Base-by-base conservation (phyloP, 1,284 basidiomycete genomes). In the Sporisorium sorghi region DNA sequence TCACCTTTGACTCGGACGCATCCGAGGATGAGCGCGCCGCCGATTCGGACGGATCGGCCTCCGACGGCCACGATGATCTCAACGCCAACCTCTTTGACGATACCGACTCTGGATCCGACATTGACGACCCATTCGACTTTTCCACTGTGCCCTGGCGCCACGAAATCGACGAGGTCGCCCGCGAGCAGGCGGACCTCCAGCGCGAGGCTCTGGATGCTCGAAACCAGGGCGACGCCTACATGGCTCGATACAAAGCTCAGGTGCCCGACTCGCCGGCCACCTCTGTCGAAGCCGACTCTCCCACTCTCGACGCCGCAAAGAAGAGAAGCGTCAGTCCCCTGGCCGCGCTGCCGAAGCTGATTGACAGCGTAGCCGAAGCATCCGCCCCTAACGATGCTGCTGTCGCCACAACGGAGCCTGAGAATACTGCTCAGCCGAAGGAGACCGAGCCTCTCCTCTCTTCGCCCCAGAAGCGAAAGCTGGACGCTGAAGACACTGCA, bases 201-300 rank as follows among this genome's bases (percentile, higher is more conserved):
- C 47, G 30, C 12, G 60, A 62, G 24, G 48, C 32, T 6, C 19
- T 14, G 5, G 60, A 62, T 8, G 60, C 60, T 32, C 39, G 33
- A 5, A 37, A 1, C 19, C 47, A 44, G n/a, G 60, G 60, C 21
- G 48, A 62, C 1, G 7, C 14, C 23, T 62, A 62, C 53, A 28
- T 62, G 53, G 8, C 40, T 3, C n/a, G 21, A 2, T 62, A 62
- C 53, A 55, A 39, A 17, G 15, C 28, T 0, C 26, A n/a, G 12
- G 7, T 28, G 26, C 19, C 28, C 5, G 35, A 48, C 15, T 53
- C 58, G 1, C 58, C 58, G 2, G 50, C 50, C 4, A 60, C 58
- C 3, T 60, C 58, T 12, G 28, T 37, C 12, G 47, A 28, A 15
- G 40, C 21, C n/a, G 44, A 24, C 6, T 47, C 54, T 32, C 43